Percentiles rank a stretch among this genome's conserved stretches.
These are phyloP conservation scores for Pogostemon cablin DNA, from an alignment of 257 asterid genomes.

Conservation along the genomic window DNA sequence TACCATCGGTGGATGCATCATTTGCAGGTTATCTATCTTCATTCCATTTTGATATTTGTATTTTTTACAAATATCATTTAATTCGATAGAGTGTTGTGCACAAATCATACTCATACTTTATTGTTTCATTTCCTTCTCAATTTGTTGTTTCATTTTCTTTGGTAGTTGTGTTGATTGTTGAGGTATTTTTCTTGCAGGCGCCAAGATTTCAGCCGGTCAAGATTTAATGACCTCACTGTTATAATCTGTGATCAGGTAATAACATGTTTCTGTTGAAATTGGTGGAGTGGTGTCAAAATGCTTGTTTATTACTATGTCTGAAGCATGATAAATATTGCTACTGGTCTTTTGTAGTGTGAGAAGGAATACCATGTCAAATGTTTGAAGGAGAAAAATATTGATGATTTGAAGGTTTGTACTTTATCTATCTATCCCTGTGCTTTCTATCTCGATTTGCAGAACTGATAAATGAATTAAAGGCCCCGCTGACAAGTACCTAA, in stretches of 20 bases:
- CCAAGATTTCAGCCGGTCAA: conserved; percentile 62
- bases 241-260: conserved; percentile 92
- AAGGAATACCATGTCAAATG: conserved; percentile 90
- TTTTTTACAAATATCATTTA: conserved; percentile 13
- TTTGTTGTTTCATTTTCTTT: neutral
- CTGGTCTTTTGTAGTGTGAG: conserved; percentile 67
- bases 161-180: conserved; percentile 28
- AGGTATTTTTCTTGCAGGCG: conserved; percentile 52
- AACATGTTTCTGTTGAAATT: neutral
- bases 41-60: conserved; percentile 14
- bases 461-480: conserved; percentile 12
- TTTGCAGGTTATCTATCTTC: conserved; percentile 74
- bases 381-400: conserved; percentile 69
- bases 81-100: conserved; percentile 15
- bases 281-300: conserved; percentile 22
- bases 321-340: conserved; percentile 3
- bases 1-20: conserved; percentile 73
- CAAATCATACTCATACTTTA: too few species aligned
- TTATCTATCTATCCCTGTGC: neutral
- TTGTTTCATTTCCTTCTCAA: neutral
- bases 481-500: conserved; percentile 20
- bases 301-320: conserved; percentile 22
- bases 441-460: neutral
- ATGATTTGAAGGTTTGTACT: conserved; percentile 63
- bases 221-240: conserved; percentile 68